These are phyloP conservation scores for Pythium phragmiticola DNA, from an alignment of 352 stramenopile genomes.

Conservation along the genomic window DNA sequence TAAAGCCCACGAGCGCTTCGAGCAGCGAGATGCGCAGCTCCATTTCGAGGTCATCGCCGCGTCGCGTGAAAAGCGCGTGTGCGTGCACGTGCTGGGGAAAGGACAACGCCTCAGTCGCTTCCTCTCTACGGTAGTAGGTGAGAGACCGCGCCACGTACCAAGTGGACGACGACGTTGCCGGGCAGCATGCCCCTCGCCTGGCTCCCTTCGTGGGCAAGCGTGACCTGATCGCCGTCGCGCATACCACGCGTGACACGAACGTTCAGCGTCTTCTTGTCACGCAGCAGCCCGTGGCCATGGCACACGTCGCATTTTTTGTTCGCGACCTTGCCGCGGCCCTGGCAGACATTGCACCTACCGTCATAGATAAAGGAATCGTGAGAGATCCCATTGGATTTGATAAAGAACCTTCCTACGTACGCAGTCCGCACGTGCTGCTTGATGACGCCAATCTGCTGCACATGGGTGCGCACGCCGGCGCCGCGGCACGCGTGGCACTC, in stretches of 20 bases:
- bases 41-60: constrained; percentile 90
- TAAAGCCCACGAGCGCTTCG: constrained; percentile 92
- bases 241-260: constrained; percentile 35
- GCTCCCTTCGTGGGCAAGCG: constrained; percentile 25
- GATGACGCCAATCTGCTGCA: constrained; percentile 41
- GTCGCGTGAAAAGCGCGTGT: constrained; percentile 79
- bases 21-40: constrained; percentile 92
- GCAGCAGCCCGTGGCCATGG: constrained; percentile 29
- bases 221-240: constrained; percentile 37
- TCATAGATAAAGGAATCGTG: neutral
- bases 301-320: constrained; percentile 39
- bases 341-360: constrained; percentile 38
- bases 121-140: neutral
- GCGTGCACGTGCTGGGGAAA: constrained; percentile 18
- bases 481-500: constrained; percentile 40
- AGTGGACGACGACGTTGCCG: constrained; percentile 35
- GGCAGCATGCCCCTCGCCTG: constrained; percentile 24
- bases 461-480: constrained; percentile 32
- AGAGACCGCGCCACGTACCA: constrained; percentile 14
- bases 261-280: constrained; percentile 26
- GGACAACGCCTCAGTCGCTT: neutral
- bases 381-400: neutral
- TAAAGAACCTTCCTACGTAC: constrained; percentile 17
- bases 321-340: constrained; percentile 34
- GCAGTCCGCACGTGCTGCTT: constrained; percentile 39